Evolutionary conservation across 257 asterid genomes (phyloP).

Genomic region (Agastache rugosa): DNA sequence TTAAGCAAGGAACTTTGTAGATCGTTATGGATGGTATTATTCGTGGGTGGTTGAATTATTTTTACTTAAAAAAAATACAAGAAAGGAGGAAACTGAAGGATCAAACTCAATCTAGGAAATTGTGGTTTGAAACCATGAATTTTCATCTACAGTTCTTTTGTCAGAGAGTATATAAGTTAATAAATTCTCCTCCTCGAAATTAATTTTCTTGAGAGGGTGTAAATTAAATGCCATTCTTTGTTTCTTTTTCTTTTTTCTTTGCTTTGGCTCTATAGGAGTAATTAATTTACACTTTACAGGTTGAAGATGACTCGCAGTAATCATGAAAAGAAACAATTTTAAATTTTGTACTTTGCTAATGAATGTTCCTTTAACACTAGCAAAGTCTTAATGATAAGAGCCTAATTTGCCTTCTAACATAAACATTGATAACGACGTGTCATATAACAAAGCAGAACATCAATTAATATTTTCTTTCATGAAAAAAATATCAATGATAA

Average conservation of each 20-base stretch:
- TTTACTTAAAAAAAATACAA: no score
- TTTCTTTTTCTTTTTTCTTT: neutral
- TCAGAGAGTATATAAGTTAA: neutral
- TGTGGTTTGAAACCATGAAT: neutral
- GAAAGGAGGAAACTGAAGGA: neutral
- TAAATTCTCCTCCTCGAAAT: neutral
- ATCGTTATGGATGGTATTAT: no score
- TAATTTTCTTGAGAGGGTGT: neutral
- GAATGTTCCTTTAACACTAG: neutral
- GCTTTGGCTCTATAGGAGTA: neutral
- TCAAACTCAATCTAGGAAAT: slow-evolving; percentile 9
- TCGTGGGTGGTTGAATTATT: no score
- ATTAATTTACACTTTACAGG: neutral
- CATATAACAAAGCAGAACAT: neutral
- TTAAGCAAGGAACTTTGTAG: no score
- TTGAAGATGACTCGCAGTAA: neutral
- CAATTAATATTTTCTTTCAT: neutral
- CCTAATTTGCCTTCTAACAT: neutral
- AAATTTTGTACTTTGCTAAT: neutral
- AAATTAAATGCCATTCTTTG: neutral
- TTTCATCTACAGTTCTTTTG: neutral
- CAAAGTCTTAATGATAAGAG: neutral
- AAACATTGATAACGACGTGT: neutral
- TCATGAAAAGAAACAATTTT: neutral
- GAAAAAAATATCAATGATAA: neutral